Evolutionary conservation across 1,284 basidiomycete species (phyloP).

Genomic region (Ceratorhiza oryzae-sativae): DNA sequence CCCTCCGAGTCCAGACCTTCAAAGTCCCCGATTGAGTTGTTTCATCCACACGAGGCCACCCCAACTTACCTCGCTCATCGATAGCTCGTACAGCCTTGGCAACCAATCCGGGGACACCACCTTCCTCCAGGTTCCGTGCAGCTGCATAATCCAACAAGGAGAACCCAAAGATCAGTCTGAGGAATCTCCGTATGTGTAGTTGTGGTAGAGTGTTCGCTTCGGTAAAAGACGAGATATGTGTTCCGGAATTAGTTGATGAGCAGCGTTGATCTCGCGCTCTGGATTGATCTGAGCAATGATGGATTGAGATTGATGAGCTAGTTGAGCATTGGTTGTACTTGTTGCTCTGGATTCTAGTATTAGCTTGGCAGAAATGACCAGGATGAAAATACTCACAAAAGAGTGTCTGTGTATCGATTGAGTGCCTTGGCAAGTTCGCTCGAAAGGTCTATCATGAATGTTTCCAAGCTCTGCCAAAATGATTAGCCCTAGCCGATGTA

Average conservation of each 20-base stretch:
- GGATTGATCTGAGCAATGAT: conserved; percentile 72
- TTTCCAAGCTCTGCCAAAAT: conserved; percentile 71
- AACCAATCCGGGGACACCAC: conserved; percentile 83
- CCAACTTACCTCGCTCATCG: conserved; percentile 63
- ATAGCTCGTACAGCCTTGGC: conserved; percentile 85
- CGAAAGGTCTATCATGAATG: conserved; percentile 79
- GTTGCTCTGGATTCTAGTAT: conserved; percentile 62
- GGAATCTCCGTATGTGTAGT: conserved; percentile 87
- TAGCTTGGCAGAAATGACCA: neutral
- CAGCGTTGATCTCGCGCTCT: conserved; percentile 67
- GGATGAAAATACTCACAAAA: conserved; percentile 61
- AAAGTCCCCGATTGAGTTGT: neutral
- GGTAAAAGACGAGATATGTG: conserved; percentile 67
- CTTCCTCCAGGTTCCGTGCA: conserved; percentile 74
- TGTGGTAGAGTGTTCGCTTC: conserved; percentile 73
- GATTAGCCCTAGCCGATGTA: neutral
- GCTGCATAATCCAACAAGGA: conserved; percentile 92
- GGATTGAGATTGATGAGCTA: conserved; percentile 63
- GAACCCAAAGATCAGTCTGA: conserved; percentile 92
- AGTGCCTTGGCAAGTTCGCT: conserved; percentile 69
- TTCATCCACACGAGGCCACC: neutral
- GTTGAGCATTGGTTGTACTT: conserved; percentile 69
- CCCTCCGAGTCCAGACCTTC: conserved; percentile 81
- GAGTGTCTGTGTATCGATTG: conserved; percentile 75
- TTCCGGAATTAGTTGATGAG: conserved; percentile 64